Conservation (phyloP, 768 basidiomycete species). For the Russula ochroleuca region DNA sequence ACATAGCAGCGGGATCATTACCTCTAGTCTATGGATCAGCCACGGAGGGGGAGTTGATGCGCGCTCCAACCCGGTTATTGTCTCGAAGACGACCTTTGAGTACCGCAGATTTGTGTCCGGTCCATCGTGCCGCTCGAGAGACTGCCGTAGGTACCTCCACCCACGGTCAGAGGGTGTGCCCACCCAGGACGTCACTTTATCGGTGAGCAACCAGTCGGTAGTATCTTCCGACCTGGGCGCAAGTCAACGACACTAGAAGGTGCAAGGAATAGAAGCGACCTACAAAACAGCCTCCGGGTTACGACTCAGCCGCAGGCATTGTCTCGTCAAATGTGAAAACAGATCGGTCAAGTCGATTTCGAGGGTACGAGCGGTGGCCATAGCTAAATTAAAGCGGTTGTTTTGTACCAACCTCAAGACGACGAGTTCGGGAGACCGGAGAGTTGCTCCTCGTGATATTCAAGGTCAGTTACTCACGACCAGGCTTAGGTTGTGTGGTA, state of each 20-base stretch:
- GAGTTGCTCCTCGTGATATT: constrained; percentile 40
- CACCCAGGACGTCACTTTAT: constrained; percentile 77
- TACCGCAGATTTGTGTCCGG: constrained; percentile 69
- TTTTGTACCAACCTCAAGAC: constrained; percentile 74
- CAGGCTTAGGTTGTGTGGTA: constrained; percentile 14
- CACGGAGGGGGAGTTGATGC: constrained; percentile 68
- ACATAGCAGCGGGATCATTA: constrained; percentile 32
- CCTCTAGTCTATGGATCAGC: constrained; percentile 75
- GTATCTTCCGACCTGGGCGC: constrained; percentile 58
- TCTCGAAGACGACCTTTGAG: constrained; percentile 70
- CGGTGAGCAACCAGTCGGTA: constrained; percentile 79
- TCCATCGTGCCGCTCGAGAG: constrained; percentile 74
- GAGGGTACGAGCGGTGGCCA: constrained; percentile 69
- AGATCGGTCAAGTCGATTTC: constrained; percentile 84
- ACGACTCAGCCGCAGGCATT: constrained; percentile 73
- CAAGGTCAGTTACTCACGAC: constrained; percentile 5
- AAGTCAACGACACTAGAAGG: constrained; percentile 14
- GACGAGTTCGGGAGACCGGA: constrained; percentile 50
- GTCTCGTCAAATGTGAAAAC: constrained; percentile 69
- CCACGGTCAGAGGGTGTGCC: constrained; percentile 76
- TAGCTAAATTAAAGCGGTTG: constrained; percentile 74
- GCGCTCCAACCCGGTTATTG: constrained; percentile 63
- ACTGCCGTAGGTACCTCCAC: constrained; percentile 83
- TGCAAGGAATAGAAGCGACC: constrained; percentile 27
- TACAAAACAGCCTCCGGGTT: constrained; percentile 58